Conservation (phyloP, 306 rosid genomes). For the Dalbergia oliveri region DNA sequence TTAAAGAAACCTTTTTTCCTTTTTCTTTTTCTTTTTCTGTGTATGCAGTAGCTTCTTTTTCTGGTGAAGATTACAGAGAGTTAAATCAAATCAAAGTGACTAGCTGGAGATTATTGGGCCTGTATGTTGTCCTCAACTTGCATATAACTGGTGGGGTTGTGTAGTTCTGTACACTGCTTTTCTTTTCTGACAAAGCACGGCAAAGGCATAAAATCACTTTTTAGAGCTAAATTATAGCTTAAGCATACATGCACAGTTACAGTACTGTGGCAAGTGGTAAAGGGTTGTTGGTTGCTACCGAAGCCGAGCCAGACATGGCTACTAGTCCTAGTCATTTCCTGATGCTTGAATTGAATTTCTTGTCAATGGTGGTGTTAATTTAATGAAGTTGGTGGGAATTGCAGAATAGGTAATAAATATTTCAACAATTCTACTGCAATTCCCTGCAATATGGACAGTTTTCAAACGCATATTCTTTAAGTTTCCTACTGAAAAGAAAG, state of each 20-base stretch:
- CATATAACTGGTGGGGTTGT: constrained; percentile 34
- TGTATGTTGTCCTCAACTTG: constrained; percentile 36
- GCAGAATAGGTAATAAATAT: constrained; percentile 49
- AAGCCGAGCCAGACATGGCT: background rate
- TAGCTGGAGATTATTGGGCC: constrained; percentile 20
- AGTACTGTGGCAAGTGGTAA: constrained; percentile 9
- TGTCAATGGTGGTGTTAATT: constrained; percentile 32
- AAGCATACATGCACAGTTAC: background rate
- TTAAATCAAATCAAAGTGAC: constrained; percentile 44
- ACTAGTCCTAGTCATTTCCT: constrained; percentile 23
- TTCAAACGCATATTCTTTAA: constrained; percentile 39
- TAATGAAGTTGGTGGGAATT: constrained; percentile 55
- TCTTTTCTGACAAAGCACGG: constrained; percentile 38
- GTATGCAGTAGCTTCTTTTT: background rate
- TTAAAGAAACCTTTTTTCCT: no score
- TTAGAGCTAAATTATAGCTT: background rate
- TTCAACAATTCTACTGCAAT: constrained; percentile 45
- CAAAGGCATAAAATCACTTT: constrained; percentile 17
- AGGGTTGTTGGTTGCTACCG: constrained; percentile 24
- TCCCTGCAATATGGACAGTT: constrained; percentile 46
- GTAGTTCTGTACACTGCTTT: constrained; percentile 28
- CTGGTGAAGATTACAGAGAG: constrained; percentile 28
- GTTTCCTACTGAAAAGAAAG: constrained; percentile 38
- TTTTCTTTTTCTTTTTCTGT: constrained; percentile 19
- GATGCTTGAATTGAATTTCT: constrained; percentile 21